Evolutionary conservation across 345 rosid species (phyloP), one percentile per base, ranked within the genome.

Genomic region (Linum tenue): DNA sequence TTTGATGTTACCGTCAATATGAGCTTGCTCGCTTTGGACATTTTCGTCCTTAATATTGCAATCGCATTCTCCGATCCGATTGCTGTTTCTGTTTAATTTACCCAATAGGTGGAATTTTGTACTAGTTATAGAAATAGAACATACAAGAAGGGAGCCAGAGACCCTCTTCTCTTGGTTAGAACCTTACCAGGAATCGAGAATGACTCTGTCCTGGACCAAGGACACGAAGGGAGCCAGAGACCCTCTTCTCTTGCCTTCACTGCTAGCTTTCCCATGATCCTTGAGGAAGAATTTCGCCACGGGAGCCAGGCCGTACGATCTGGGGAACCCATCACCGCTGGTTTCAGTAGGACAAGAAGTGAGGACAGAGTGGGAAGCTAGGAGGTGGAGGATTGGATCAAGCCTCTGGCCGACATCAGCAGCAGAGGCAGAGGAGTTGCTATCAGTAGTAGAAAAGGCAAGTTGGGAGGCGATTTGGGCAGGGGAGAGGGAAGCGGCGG

Each of bases 371-470:
- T 76, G 73, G 65, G 74, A 64, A 3, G 82, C 75, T 3, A 79
- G 80, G 42, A 79, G 85, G 56, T 66, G 69, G n/a, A 82, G 83
- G 61, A 82, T 68, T 2, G 76, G 62, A 55, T 77, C 83, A 10
- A 78, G 75, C 64, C 51, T 5, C 10, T 44, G 12, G 12, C 12
- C 51, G 11, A 44, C 12, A 9, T 9, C 7, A 5, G 7, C 51
- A 44, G 12, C 51, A 44, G 11, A 14, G 68, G 11, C n/a, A 22
- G 15, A 37, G 51, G 59, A 41, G 77, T 56, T 7, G 75, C 56
- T 0, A 75, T 76, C 67, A 72, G 70, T 4, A 41, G 22, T 11
- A 55, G 62, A 41, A 37, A 59, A 16, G 55, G 66, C 69, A 56
- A 77, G 60, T 36, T 69, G 68, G 43, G 76, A 67, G 10, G 72